A percentile compares a stretch with the other conserved stretches of the same genome.
Conservation (phyloP, 1,139 yeast species). For the Blastobotrys serpentis region DNA sequence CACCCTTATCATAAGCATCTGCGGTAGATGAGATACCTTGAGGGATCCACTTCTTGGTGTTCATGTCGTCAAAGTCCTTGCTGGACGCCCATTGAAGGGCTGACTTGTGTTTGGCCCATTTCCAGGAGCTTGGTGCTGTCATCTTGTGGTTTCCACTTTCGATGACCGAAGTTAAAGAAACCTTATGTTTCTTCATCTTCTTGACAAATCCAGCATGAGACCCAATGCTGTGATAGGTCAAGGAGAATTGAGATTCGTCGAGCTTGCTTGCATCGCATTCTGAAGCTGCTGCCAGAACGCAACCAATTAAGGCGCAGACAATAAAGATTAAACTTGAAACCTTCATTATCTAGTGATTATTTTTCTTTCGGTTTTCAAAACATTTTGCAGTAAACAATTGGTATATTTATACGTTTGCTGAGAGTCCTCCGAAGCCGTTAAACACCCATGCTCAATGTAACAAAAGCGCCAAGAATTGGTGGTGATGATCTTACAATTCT, state of each 20-base stretch:
- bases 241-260: slow-evolving; percentile 3
- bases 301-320: neutral
- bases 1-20: slow-evolving; percentile 17
- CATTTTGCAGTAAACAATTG: too few relatives aligned
- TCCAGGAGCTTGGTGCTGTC: slow-evolving; percentile 1
- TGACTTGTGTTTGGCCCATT: slow-evolving; percentile 8
- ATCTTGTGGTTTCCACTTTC: slow-evolving; percentile 16
- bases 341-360: neutral
- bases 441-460: too few relatives aligned
- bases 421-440: too few relatives aligned
- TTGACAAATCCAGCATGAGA: slow-evolving; percentile 8
- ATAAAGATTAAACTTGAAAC: neutral
- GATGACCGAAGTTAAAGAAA: slow-evolving; percentile 14
- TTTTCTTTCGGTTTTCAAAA: too few relatives aligned
- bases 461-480: too few relatives aligned
- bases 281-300: slow-evolving; percentile 1
- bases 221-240: neutral
- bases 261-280: slow-evolving; percentile 9
- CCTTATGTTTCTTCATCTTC: slow-evolving; percentile 14
- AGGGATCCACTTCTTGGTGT: slow-evolving; percentile 15
- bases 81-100: slow-evolving; percentile 15
- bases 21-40: slow-evolving; percentile 17
- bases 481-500: too few relatives aligned
- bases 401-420: too few relatives aligned
- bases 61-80: slow-evolving; percentile 13